Base-by-base conservation (phyloP, 2,329 filamentous ascomycete genomes). In the Cladophialophora chaetospira region DNA sequence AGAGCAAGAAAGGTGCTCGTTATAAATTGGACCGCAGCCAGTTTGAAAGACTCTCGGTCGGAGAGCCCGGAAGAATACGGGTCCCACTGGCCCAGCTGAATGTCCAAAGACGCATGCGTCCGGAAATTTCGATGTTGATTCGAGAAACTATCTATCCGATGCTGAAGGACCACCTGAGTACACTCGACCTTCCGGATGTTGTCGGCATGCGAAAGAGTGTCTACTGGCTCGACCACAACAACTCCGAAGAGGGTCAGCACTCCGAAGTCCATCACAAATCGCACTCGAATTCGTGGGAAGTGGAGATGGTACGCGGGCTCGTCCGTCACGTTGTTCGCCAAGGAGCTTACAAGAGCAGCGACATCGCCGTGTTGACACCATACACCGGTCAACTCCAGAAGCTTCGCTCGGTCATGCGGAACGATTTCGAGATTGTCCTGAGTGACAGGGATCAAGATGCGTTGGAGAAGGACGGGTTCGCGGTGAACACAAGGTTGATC, bases 311-410 rank as follows among this genome's bases (percentile, higher is more conserved):
- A 0, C 72, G 77, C 5, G 79, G 82, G 0, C 70, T 91, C 0
- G 83, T 90, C 0, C 78, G 77, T 0, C 87, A 92, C 65, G 70
- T 92, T 0, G 73, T 87, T 4, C 76, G 79, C 0, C 88, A 91
- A 66, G 87, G 87, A 0, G 66, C 64, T 0, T 90, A 91, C 66
- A 69, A 68, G 0, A 70, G 72, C 0, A 75, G 75, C 0, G 84
- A 91, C 1, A 88, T 92, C 56, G 86, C 87, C 0, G 82, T 93
- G 0, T 67, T 92, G 4, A 91, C 88, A 0, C 81, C 82, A 0
- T 84, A 84, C 60, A 59, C 78, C 2, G 79, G 79, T 0, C 81
- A 84, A 56, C 69, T 84, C 1, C 73, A 77, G 25, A 76, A 75
- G 47, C 63, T 84, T 6, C 71, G 75, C 9, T 51, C 60, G 15